phyloP scores from a whole-genome alignment of 2,329 filamentous ascomycete genomes.

The Albophoma yamanashiensis region DNA sequence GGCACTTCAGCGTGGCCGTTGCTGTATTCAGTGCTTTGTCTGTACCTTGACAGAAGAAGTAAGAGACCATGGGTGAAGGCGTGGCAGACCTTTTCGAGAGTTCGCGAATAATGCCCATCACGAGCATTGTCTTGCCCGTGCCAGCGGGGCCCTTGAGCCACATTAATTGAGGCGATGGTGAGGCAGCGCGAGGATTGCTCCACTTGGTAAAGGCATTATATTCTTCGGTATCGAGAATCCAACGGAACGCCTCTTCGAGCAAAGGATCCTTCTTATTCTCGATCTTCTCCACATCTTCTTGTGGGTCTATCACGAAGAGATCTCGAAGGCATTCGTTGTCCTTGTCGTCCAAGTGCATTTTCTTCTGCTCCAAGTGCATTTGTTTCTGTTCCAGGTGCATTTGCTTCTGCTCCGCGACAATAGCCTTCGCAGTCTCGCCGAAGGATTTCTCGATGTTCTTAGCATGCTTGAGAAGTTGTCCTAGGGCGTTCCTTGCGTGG shows the following conservation, averaged over 20 bases:
- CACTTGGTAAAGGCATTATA: not conserved
- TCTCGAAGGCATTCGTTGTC: not conserved
- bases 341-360: not conserved
- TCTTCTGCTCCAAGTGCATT: not conserved
- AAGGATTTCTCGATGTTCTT: not conserved
- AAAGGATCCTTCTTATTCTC: not conserved
- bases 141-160: not conserved
- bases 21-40: not conserved
- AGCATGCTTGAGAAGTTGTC: not conserved
- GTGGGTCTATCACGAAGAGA: not conserved
- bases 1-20: not conserved
- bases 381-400: not conserved
- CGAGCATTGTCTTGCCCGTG: not conserved
- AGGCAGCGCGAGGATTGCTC: not conserved
- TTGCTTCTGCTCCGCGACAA: not conserved
- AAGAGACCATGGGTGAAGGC: not conserved
- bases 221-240: not conserved
- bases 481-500: not conserved
- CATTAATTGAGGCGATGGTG: not conserved
- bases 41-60: not conserved
- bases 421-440: not conserved
- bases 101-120: not conserved
- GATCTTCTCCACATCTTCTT: not conserved
- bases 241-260: not conserved
- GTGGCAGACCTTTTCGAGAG: not conserved